Evolutionary conservation across 1,139 yeast genomes (phyloP).

Genomic region (Pichia sp.): DNA sequence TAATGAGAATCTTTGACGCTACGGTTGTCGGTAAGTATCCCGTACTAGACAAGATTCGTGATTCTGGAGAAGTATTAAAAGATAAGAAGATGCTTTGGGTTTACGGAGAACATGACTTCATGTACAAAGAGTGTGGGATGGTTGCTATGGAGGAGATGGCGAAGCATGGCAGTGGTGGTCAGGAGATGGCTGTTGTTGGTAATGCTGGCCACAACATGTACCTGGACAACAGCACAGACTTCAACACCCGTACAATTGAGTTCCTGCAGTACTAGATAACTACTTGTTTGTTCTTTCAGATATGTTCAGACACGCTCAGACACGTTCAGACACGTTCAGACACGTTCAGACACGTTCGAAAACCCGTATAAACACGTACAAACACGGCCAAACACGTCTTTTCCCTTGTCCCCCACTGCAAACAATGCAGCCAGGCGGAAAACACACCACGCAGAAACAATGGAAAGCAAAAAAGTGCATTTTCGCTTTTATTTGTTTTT

Average conservation of each 20-base stretch:
- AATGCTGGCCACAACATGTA: slow-evolving; percentile 76
- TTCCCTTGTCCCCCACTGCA: no score
- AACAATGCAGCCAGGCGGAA: background rate
- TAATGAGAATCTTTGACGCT: slow-evolving; percentile 47
- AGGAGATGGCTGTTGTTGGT: slow-evolving; percentile 31
- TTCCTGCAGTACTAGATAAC: slow-evolving; percentile 33
- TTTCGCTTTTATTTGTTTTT: background rate
- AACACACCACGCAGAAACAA: background rate
- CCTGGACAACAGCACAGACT: slow-evolving; percentile 62
- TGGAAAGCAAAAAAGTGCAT: background rate
- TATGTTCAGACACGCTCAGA: no score
- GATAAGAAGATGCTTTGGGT: slow-evolving; percentile 47
- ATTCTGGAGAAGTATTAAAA: slow-evolving; percentile 26
- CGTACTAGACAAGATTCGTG: slow-evolving; percentile 52
- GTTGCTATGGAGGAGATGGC: slow-evolving; percentile 40
- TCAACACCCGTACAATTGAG: slow-evolving; percentile 43
- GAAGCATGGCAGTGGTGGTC: background rate
- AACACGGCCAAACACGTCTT: no score
- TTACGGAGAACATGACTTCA: slow-evolving; percentile 83
- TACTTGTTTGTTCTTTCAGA: no score
- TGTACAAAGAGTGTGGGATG: slow-evolving; percentile 71
- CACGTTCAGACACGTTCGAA: background rate
- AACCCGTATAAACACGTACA: no score
- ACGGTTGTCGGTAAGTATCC: slow-evolving; percentile 68
- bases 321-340: no score